Conservation (phyloP, 768 basidiomycete genomes). For the Mycena alexandri region DNA sequence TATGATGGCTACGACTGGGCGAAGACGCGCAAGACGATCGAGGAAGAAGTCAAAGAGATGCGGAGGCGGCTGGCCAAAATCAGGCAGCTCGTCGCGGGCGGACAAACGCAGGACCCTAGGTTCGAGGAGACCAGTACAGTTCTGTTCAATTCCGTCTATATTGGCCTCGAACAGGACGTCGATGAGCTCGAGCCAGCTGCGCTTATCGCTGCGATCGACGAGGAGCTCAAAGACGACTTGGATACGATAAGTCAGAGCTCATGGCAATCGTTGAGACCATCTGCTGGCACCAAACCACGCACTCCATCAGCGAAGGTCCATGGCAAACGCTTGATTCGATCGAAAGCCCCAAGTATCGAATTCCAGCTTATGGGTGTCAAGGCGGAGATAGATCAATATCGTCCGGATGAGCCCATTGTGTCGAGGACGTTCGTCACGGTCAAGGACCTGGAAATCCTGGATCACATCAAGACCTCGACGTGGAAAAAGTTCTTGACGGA, state of each 20-base stretch:
- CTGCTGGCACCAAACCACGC: slow-evolving; percentile 57
- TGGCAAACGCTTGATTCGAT: slow-evolving; percentile 75
- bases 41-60: slow-evolving; percentile 90
- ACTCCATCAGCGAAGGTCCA: slow-evolving; percentile 58
- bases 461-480: slow-evolving; percentile 98
- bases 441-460: slow-evolving; percentile 87
- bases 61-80: slow-evolving; percentile 89
- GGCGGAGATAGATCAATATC: slow-evolving; percentile 77
- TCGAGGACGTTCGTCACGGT: slow-evolving; percentile 78
- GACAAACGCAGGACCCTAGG: slow-evolving; percentile 85
- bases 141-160: slow-evolving; percentile 94
- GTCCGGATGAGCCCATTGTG: slow-evolving; percentile 65
- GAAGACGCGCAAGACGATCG: slow-evolving; percentile 86
- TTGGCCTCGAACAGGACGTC: slow-evolving; percentile 86
- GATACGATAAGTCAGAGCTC: slow-evolving; percentile 87
- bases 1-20: slow-evolving; percentile 98
- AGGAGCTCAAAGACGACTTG: slow-evolving; percentile 82
- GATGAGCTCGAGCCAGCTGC: slow-evolving; percentile 81
- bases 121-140: slow-evolving; percentile 80
- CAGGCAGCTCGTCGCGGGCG: slow-evolving; percentile 89
- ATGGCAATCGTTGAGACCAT: slow-evolving; percentile 87
- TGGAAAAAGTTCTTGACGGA: slow-evolving; percentile 98
- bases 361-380: slow-evolving; percentile 76
- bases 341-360: slow-evolving; percentile 87
- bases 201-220: slow-evolving; percentile 92